Evolutionary conservation across 2,329 filamentous ascomycete genomes (phyloP), one percentile per base, ranked within the genome.

Genomic region (Hawksworthiomyces lignivorus): DNA sequence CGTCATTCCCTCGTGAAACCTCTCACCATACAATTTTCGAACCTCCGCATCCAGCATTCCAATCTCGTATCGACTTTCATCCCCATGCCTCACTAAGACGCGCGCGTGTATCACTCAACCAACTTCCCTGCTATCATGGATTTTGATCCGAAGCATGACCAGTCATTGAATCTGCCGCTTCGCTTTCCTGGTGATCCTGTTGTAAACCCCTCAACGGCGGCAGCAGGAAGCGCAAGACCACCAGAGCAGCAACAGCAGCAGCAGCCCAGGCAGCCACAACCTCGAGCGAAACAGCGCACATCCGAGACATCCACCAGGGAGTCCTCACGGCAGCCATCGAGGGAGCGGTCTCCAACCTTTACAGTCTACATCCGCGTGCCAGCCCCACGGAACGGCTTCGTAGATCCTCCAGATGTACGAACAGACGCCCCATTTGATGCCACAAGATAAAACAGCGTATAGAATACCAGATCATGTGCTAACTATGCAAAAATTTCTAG

Each of bases 281-380:
- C 20, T 3, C 35, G 20, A 35, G 19, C 4, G 2, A 8, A 15
- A 8, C 20, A 27, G 14, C 28, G 4, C n/a, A 10, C 7, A 14
- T 14, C 39, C 4, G 26, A 40, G 12, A 18, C 43, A 9, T 12
- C 33, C 14, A 17, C 30, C 7, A n/a, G n/a, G n/a, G n/a, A n/a
- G n/a, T n/a, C n/a, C n/a, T n/a, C n/a, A n/a, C n/a, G n/a, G n/a
- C 12, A 20, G 4, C 15, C 8, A 22, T 6, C 30, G 6, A 24
- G 37, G 4, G 6, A 19, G 5, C 20, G 24, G 64, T 72, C 77
- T 41, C 71, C 73, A 32, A 69, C 62, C 27, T 81, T 77, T 59
- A 94, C 86, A 12, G 81, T 94, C 46, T 86, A 94, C 55, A 77
- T 98, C 49, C 77, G 89, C 48, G 75, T 97, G n/a, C 92, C 92